Conservation (phyloP, 768 basidiomycete species). For the Dacryopinax spathularia region DNA sequence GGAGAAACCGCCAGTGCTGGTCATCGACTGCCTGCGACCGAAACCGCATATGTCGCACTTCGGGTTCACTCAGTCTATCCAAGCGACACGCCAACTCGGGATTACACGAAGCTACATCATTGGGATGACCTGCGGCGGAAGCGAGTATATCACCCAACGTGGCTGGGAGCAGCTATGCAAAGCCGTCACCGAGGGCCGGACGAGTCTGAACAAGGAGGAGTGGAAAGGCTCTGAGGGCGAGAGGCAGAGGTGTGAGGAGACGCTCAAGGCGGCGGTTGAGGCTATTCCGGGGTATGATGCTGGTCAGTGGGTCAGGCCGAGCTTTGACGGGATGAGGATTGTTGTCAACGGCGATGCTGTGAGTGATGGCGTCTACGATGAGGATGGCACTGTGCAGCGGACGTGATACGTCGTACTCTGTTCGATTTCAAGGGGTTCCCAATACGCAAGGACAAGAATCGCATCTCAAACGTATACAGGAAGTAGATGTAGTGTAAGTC, state of each 20-base stretch:
- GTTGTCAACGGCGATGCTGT: conserved; percentile 20
- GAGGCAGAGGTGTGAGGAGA: conserved; percentile 27
- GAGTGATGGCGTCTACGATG: background rate
- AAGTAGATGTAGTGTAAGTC: no score
- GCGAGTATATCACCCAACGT: conserved; percentile 63
- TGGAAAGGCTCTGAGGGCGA: conserved; percentile 31
- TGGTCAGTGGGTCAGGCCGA: conserved; percentile 51
- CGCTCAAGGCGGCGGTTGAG: conserved; percentile 34
- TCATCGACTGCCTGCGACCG: conserved; percentile 65
- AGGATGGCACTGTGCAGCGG: no score
- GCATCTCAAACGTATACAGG: no score
- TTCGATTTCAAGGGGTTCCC: no score
- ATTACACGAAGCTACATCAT: conserved; percentile 54
- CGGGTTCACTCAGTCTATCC: conserved; percentile 51
- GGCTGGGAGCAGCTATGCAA: conserved; percentile 34
- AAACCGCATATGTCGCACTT: conserved; percentile 62
- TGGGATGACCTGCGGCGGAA: conserved; percentile 35
- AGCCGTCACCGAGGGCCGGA: background rate
- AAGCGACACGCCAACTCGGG: conserved; percentile 39
- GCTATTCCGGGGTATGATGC: background rate
- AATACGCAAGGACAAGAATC: no score
- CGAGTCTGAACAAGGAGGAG: conserved; percentile 28
- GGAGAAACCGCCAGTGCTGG: conserved; percentile 34
- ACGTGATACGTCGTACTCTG: no score
- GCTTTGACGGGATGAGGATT: conserved; percentile 58